Percentiles rank a stretch among this genome's conserved stretches.
These are phyloP conservation scores for Didymosphaeria variabile DNA, from an alignment of 2,329 filamentous ascomycete species.

Conservation along the genomic window DNA sequence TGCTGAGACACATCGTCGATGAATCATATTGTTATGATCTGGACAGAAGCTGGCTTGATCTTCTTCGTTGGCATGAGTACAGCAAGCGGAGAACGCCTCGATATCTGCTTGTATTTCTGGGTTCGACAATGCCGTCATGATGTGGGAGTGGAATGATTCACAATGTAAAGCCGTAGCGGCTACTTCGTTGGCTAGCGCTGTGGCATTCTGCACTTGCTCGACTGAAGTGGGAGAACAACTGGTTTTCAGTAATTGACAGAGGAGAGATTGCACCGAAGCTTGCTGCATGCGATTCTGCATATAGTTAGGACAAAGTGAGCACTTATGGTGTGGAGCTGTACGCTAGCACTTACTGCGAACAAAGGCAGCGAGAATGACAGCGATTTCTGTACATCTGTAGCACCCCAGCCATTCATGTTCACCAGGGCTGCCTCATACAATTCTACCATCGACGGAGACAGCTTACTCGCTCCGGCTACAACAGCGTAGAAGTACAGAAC, in stretches of 20 bases:
- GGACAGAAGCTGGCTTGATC: constrained; percentile 21
- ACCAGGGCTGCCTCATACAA: constrained; percentile 34
- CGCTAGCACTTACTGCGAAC: constrained; percentile 36
- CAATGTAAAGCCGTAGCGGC: constrained; percentile 22
- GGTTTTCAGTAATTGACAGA: constrained; percentile 26
- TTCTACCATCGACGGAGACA: constrained; percentile 30
- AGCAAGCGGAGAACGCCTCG: constrained; percentile 26
- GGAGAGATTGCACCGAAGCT: constrained; percentile 22
- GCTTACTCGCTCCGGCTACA: constrained; percentile 29
- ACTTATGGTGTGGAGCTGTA: background rate
- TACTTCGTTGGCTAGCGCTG: constrained; percentile 30
- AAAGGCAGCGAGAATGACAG: constrained; percentile 35
- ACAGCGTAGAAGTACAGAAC: constrained; percentile 40
- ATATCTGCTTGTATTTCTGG: constrained; percentile 32
- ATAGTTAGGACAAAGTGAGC: background rate
- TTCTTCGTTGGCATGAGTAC: background rate
- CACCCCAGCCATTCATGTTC: constrained; percentile 16
- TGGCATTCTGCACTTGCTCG: constrained; percentile 20
- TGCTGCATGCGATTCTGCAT: constrained; percentile 33
- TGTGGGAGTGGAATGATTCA: constrained; percentile 25
- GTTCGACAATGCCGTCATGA: constrained; percentile 39
- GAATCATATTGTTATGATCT: constrained; percentile 22
- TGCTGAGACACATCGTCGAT: constrained; percentile 29
- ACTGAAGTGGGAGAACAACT: constrained; percentile 20
- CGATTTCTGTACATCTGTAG: constrained; percentile 27